These are phyloP conservation scores for Multifurca ochricompacta DNA, from an alignment of 768 basidiomycete genomes.

Conservation along the genomic window DNA sequence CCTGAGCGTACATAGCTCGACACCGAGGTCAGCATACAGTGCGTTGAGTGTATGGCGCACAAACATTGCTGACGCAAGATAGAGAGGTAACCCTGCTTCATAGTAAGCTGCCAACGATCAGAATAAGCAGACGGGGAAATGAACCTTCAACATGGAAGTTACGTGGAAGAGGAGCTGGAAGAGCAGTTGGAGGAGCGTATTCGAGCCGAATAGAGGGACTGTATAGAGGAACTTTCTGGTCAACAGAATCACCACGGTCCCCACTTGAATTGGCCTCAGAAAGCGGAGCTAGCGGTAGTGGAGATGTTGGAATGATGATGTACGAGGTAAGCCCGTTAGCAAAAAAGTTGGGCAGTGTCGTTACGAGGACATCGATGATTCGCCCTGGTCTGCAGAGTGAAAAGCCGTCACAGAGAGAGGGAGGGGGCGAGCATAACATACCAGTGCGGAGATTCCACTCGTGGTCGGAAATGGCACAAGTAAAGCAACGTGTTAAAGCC, in stretches of 20 bases:
- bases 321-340: conserved; percentile 52
- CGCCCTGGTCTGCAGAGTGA: conserved; percentile 41
- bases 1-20: conserved; percentile 46
- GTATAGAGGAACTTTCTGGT: conserved; percentile 44
- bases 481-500: neutral
- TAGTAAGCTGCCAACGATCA: neutral
- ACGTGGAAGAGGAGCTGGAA: conserved; percentile 64
- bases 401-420: neutral
- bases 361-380: conserved; percentile 57
- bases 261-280: conserved; percentile 25
- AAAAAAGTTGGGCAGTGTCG: conserved; percentile 70
- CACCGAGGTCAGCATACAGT: conserved; percentile 56
- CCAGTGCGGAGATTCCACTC: conserved; percentile 80
- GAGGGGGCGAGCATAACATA: conserved; percentile 25
- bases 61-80: conserved; percentile 61
- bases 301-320: conserved; percentile 27
- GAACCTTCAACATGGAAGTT: conserved; percentile 66
- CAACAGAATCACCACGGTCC: conserved; percentile 27
- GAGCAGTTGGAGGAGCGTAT: conserved; percentile 59
- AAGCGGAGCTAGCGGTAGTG: conserved; percentile 14
- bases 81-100: conserved; percentile 55
- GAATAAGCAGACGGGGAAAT: conserved; percentile 8
- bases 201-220: conserved; percentile 52
- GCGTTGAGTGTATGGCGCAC: conserved; percentile 70
- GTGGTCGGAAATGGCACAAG: conserved; percentile 43